Conservation (phyloP, 306 rosid genomes). For the Vigna trinervia region DNA sequence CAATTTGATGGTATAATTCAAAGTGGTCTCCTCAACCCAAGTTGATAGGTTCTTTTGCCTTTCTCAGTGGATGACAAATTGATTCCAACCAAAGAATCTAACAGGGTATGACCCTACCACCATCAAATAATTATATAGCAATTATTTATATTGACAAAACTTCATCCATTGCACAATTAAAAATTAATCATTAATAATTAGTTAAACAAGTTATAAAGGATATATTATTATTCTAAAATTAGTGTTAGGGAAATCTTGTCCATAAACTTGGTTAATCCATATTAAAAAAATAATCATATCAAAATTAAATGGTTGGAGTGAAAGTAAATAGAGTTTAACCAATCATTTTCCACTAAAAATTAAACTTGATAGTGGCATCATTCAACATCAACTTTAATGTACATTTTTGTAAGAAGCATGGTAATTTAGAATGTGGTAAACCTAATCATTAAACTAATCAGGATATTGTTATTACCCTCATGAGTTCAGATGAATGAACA, state of each 20-base stretch:
- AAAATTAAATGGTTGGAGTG: too few relatives aligned
- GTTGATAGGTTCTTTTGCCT: constrained; percentile 11
- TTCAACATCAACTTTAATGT: too few relatives aligned
- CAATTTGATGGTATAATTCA: background rate
- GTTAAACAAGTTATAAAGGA: background rate
- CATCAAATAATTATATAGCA: constrained; percentile 4
- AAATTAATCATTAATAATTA: background rate
- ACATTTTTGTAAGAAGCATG: too few relatives aligned
- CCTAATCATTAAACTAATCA: too few relatives aligned
- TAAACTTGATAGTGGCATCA: too few relatives aligned
- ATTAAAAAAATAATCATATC: too few relatives aligned
- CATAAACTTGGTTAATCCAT: too few relatives aligned
- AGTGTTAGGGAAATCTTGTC: background rate
- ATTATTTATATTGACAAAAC: background rate
- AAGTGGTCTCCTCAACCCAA: background rate
- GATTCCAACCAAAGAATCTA: constrained; percentile 48
- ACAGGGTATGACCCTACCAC: constrained; percentile 31
- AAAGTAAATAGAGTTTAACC: too few relatives aligned
- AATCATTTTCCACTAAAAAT: too few relatives aligned
- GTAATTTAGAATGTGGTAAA: too few relatives aligned
- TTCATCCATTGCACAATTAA: background rate
- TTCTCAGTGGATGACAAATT: constrained; percentile 36
- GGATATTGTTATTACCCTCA: too few relatives aligned
- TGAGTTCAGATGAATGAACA: too few relatives aligned
- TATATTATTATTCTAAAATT: background rate